These are phyloP conservation scores for Pichia sp. DNA, from an alignment of 1,139 yeast genomes.

Conservation along the genomic window DNA sequence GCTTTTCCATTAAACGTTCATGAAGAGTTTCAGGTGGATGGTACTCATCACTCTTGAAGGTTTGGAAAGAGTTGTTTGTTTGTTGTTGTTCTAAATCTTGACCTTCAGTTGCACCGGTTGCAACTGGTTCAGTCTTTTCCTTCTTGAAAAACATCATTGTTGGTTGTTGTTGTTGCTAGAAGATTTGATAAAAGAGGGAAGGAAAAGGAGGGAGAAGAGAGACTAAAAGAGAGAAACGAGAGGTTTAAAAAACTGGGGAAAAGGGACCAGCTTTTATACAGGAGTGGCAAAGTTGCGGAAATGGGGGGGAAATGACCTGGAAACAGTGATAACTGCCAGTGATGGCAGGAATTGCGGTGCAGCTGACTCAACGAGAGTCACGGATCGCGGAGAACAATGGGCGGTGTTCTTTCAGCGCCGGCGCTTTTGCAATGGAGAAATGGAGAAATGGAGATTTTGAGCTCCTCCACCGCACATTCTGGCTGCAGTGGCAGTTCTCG, in stretches of 20 bases:
- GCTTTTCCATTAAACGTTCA: slow-evolving; percentile 22
- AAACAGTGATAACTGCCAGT: too few species aligned
- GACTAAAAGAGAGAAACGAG: too few species aligned
- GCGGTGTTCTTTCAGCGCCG: background rate
- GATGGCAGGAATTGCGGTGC: too few species aligned
- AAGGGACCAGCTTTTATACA: background rate
- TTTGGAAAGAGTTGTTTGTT: slow-evolving; percentile 16
- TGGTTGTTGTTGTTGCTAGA: too few species aligned
- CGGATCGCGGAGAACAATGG: slow-evolving; percentile 3
- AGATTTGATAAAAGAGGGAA: too few species aligned
- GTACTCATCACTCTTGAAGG: slow-evolving; percentile 15
- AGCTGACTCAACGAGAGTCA: background rate
- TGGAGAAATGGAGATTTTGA: slow-evolving; percentile 4
- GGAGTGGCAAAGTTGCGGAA: background rate
- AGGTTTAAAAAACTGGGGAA: background rate
- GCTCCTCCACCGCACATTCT: too few species aligned
- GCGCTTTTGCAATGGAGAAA: background rate
- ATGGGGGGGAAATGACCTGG: background rate
- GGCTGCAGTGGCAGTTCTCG: too few species aligned
- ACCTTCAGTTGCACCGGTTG: background rate
- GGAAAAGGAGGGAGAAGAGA: background rate
- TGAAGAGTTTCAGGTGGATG: background rate
- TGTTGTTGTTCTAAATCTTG: slow-evolving; percentile 1
- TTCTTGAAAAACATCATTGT: background rate
- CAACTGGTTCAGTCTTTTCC: background rate